A percentile compares a stretch with the other conserved stretches of the same genome.
These are phyloP conservation scores for Coemansia furcata DNA, from an alignment of 192 early-diverging fungal genomes.

Conservation along the genomic window DNA sequence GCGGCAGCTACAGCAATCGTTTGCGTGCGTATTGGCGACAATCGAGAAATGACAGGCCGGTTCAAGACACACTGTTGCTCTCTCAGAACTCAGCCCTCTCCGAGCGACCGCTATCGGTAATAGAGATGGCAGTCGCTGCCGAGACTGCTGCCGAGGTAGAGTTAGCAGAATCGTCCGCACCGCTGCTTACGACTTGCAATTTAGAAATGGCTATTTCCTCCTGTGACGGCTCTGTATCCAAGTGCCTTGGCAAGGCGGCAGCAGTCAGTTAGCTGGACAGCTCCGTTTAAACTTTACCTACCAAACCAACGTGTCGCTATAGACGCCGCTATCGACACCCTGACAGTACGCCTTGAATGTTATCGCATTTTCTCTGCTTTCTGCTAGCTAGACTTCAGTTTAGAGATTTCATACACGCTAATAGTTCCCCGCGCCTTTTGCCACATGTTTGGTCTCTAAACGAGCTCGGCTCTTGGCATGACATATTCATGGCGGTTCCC, in stretches of 20 bases:
- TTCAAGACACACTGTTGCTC: background rate
- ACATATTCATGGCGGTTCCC: background rate
- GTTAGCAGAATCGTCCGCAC: constrained; percentile 22
- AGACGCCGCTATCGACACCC: background rate
- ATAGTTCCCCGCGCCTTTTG: background rate
- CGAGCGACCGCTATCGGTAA: constrained; percentile 2
- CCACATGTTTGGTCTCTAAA: background rate
- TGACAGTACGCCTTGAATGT: background rate
- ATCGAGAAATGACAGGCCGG: background rate
- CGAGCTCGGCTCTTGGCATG: background rate
- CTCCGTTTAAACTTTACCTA: background rate
- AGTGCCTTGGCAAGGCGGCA: background rate
- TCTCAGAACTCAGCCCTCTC: background rate
- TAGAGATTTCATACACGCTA: background rate
- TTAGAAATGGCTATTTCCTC: background rate
- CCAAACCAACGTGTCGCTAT: background rate
- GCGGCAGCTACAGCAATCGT: background rate
- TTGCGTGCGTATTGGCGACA: background rate
- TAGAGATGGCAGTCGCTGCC: constrained; percentile 32
- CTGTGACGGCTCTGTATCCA: background rate
- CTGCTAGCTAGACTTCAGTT: background rate
- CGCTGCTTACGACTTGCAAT: constrained; percentile 9
- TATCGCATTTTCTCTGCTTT: background rate
- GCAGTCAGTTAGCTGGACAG: background rate
- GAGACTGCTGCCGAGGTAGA: constrained; percentile 31